Conservation (phyloP, 2,329 filamentous ascomycete species). For the Knoxdaviesia proteae region DNA sequence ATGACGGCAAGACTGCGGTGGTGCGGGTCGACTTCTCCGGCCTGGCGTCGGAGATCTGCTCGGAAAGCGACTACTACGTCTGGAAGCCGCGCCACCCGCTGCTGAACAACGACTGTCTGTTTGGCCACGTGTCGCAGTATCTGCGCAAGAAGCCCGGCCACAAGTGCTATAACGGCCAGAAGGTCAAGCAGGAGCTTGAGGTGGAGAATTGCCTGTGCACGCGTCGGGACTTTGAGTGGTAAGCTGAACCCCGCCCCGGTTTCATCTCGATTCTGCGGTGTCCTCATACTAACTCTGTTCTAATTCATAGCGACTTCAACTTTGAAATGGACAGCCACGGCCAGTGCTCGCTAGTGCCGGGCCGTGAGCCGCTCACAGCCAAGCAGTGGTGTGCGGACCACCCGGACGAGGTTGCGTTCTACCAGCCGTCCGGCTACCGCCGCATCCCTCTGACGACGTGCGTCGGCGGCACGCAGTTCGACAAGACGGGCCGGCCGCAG, state of each 20-base stretch:
- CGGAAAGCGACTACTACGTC: conserved; percentile 53
- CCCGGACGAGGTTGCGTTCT: conserved; percentile 56
- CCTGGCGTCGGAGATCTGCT: conserved; percentile 52
- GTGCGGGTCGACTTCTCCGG: conserved; percentile 81
- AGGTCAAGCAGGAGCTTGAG: conserved; percentile 48
- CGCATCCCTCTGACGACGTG: conserved; percentile 82
- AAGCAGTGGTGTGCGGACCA: conserved; percentile 34
- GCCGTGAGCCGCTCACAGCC: conserved; percentile 38
- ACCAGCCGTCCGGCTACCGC: conserved; percentile 70
- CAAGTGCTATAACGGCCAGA: conserved; percentile 64
- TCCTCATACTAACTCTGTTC: background rate
- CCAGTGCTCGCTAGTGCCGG: conserved; percentile 56
- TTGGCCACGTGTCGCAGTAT: conserved; percentile 77
- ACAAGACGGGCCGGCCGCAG: conserved; percentile 37
- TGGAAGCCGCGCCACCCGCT: conserved; percentile 78
- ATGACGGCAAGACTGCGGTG: conserved; percentile 39
- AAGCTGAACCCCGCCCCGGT: no score
- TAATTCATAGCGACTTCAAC: conserved; percentile 59
- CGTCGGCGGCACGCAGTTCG: conserved; percentile 50
- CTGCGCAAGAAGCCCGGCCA: conserved; percentile 68
- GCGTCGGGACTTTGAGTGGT: conserved; percentile 83
- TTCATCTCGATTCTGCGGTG: background rate
- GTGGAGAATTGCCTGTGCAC: conserved; percentile 68
- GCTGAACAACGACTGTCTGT: conserved; percentile 62
- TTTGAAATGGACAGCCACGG: conserved; percentile 62